Conservation (phyloP, 306 rosid genomes). For the Quercus variabilis region DNA sequence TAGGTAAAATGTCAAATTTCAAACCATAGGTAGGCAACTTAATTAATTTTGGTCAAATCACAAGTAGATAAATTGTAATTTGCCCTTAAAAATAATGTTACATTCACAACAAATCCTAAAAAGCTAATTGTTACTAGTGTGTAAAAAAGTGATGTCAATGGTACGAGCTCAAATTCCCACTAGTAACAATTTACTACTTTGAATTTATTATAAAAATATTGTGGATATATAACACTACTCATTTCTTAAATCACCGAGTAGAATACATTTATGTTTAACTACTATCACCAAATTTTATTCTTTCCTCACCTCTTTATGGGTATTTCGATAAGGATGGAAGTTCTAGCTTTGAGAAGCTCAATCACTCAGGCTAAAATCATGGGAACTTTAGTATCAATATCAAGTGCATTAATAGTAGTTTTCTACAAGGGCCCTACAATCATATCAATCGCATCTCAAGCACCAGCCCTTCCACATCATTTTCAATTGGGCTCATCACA, state of each 20-base stretch:
- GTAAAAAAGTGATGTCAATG: too few relatives aligned
- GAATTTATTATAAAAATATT: too few relatives aligned
- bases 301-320: neutral
- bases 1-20: too few relatives aligned
- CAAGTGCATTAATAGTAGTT: slow-evolving; percentile 50
- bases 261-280: neutral
- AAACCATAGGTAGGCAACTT: too few relatives aligned
- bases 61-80: too few relatives aligned
- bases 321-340: slow-evolving; percentile 49
- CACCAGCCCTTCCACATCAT: neutral
- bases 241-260: too few relatives aligned
- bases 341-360: slow-evolving; percentile 30
- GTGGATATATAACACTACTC: too few relatives aligned
- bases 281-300: neutral
- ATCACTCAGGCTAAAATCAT: slow-evolving; percentile 46
- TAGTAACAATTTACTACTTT: too few relatives aligned
- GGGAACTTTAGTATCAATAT: slow-evolving; percentile 43
- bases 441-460: slow-evolving; percentile 14
- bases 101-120: too few relatives aligned
- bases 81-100: neutral
- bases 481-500: slow-evolving; percentile 22
- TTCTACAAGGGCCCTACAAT: slow-evolving; percentile 46
- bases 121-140: too few relatives aligned
- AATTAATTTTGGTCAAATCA: too few relatives aligned
- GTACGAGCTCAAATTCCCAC: too few relatives aligned